Evolutionary conservation across 73 alveolate genomes (phyloP).

Genomic region (Tetrahymena borealis): DNA sequence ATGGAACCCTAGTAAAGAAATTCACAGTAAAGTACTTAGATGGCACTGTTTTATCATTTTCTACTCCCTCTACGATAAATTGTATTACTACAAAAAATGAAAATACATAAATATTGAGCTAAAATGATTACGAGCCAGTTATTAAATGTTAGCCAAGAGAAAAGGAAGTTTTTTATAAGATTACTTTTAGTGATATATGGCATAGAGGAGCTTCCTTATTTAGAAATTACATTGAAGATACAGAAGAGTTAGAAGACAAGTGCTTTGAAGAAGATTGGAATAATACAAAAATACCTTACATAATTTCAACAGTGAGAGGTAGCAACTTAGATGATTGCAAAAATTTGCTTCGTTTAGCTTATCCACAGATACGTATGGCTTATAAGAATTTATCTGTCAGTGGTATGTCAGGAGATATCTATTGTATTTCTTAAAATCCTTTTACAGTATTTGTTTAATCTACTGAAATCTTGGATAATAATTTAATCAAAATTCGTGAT

Average conservation of each 20-base stretch:
- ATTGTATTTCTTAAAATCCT: conserved; percentile 28
- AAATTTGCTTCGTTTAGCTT: neutral
- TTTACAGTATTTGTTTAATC: conserved; percentile 5
- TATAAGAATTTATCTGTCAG: neutral
- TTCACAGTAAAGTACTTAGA: conserved; percentile 15
- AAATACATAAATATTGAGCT: neutral
- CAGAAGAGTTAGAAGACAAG: conserved; percentile 49
- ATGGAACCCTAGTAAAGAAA: conserved; percentile 17
- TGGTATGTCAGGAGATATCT: conserved; percentile 20
- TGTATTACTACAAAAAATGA: neutral
- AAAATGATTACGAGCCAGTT: conserved; percentile 13
- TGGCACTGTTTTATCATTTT: neutral
- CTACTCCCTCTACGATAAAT: neutral
- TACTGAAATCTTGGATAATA: neutral
- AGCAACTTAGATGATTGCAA: neutral
- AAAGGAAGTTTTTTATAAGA: conserved; percentile 7
- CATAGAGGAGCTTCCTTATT: conserved; percentile 55
- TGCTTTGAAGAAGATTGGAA: conserved; percentile 51
- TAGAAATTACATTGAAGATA: conserved; percentile 58
- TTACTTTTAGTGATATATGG: conserved; percentile 9
- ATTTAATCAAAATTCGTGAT: conserved; percentile 27
- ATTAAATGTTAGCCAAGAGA: conserved; percentile 29
- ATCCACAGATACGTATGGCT: neutral
- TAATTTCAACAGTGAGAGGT: neutral
- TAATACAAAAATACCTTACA: neutral